A percentile compares a stretch with the other conserved stretches of the same genome.
Evolutionary conservation across 805 yeast species (phyloP).

Genomic region (Metschnikowia koreensis): DNA sequence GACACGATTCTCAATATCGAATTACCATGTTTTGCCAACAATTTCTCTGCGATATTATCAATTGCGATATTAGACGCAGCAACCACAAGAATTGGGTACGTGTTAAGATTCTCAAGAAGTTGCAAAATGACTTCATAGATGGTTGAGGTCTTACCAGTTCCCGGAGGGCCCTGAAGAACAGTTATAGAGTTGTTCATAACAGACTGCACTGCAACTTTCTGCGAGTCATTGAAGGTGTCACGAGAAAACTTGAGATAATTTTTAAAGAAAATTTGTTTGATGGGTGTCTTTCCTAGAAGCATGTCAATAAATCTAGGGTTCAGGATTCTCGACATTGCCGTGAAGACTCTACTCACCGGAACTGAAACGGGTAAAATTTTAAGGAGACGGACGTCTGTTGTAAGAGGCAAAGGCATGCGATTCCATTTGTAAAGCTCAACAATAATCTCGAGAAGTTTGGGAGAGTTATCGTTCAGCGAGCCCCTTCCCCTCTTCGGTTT

Average conservation of each 20-base stretch:
- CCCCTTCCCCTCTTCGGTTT: constrained; percentile 13
- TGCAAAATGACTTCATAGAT: constrained; percentile 49
- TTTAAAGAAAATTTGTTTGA: constrained; percentile 54
- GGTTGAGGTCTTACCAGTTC: constrained; percentile 45
- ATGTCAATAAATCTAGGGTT: constrained; percentile 52
- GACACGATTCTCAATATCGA: constrained; percentile 60
- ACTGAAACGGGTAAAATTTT: constrained; percentile 59
- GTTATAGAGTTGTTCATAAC: constrained; percentile 51
- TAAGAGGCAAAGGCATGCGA: constrained; percentile 45
- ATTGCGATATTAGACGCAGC: constrained; percentile 77
- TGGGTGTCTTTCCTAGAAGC: constrained; percentile 54
- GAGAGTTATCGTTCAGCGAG: constrained; percentile 8
- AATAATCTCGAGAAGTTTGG: constrained; percentile 40
- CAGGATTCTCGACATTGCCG: constrained; percentile 61
- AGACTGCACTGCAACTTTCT: constrained; percentile 51
- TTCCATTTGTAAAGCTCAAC: constrained; percentile 62
- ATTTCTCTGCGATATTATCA: constrained; percentile 72
- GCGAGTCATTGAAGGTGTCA: constrained; percentile 56
- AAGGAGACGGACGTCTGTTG: constrained; percentile 36
- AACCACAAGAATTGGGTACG: constrained; percentile 66
- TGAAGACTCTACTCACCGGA: constrained; percentile 60
- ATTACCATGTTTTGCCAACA: constrained; percentile 48
- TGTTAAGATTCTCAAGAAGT: constrained; percentile 50
- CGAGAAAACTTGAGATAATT: constrained; percentile 51
- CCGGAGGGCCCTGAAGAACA: constrained; percentile 45